A percentile compares a stretch with the other conserved stretches of the same genome.
Conservation (phyloP, 257 asterid genomes). For the Solanum pinnatisectum region DNA sequence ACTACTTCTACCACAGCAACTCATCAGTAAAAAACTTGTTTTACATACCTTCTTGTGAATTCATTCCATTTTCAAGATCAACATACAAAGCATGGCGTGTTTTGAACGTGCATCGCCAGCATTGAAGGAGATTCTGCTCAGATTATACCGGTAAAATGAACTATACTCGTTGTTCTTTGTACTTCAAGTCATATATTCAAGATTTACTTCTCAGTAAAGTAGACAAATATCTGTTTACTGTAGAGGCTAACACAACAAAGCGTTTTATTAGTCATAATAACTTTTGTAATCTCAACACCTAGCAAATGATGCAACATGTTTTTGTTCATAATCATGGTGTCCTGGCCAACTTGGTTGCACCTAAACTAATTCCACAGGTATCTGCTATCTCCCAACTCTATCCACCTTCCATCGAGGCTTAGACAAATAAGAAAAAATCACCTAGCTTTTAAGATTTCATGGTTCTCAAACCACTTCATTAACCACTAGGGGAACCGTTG, state of each 20-base stretch:
- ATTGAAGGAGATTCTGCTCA: slow-evolving; percentile 63
- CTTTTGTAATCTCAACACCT: not conserved
- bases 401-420: not conserved
- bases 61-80: not conserved
- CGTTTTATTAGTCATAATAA: not conserved
- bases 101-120: slow-evolving; percentile 88
- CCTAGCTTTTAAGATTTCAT: not conserved
- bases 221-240: not conserved
- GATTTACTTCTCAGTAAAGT: not conserved
- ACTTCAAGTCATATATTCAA: not conserved
- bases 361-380: not conserved
- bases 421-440: not conserved
- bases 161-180: not conserved
- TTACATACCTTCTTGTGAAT: not conserved
- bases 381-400: not conserved
- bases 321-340: not conserved
- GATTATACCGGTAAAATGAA: slow-evolving; percentile 49
- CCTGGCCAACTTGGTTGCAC: not conserved
- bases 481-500: not conserved
- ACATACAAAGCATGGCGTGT: slow-evolving; percentile 34
- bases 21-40: not conserved
- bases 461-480: not conserved
- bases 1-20: not conserved
- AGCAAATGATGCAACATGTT: not conserved
- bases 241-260: not conserved